Base-by-base conservation (phyloP, 176 grass and related monocot genomes). In the Neostapfia colusana region DNA sequence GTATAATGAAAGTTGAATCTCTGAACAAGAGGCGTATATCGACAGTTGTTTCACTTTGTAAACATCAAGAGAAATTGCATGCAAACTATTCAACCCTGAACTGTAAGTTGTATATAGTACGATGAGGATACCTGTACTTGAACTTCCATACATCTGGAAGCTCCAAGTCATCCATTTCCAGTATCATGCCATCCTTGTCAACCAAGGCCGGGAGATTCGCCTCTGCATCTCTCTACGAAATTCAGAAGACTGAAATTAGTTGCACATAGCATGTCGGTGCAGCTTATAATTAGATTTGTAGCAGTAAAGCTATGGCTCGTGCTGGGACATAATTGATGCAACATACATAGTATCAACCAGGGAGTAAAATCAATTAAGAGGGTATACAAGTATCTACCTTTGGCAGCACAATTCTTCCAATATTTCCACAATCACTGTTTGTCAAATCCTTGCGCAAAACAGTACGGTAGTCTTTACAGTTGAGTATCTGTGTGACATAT, bases 341-440 rank as follows among this genome's bases (percentile, higher is more conserved):
- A 6, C 37, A 73, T 53, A 41, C 12, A 71, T 10, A 42, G 41
- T 23, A 39, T 51, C 60, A 40, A 63, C 43, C 56, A 53, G 63
- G 63, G 14, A 68, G 65, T 20, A 21, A 17, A 79, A 7, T 37
- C 38, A 64, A 21, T 73, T 5, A 54, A 77, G 58, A 83, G 27
- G 74, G 39, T 57, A 74, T 74, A 31, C 39, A 72, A 23, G 51
- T 34, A 10, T 45, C 20, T 81, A 92, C 95, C 87, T 99, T 99
- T 28, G 91, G 91, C 38, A 99, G 65, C 28, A 95, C 91, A 82
- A 99, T 87, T 85, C 91, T 87, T 68, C 95, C 95, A 55, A 92
- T 78, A 58, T 77, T 99, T 90, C 85, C 85, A 40, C 88, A 89
- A 83, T 99, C 95, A 44, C 89, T 95, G 20, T 99, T 99, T 49